Conservation (phyloP, 495 filamentous ascomycete genomes). For the Aspergillus steynii region DNA sequence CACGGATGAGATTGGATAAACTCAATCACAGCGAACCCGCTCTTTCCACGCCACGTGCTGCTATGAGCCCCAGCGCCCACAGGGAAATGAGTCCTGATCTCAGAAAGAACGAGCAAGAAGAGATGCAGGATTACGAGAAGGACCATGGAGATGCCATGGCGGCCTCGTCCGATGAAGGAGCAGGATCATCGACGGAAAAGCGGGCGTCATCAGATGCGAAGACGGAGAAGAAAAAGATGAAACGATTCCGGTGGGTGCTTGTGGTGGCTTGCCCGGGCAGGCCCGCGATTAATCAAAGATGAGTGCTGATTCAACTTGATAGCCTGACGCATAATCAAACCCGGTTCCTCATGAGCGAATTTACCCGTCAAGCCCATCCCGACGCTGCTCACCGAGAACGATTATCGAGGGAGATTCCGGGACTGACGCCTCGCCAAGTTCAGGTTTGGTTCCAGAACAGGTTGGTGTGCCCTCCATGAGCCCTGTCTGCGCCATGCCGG, state of each 20-base stretch:
- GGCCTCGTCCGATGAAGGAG: slow-evolving; percentile 38
- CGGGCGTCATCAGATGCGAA: slow-evolving; percentile 24
- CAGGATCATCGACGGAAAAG: slow-evolving; percentile 27
- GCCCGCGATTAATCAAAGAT: neutral
- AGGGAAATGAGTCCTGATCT: slow-evolving; percentile 22
- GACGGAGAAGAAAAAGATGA: slow-evolving; percentile 90
- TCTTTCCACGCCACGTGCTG: slow-evolving; percentile 20
- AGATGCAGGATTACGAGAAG: slow-evolving; percentile 18
- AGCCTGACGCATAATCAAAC: slow-evolving; percentile 98
- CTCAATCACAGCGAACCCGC: slow-evolving; percentile 21
- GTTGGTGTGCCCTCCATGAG: slow-evolving; percentile 49
- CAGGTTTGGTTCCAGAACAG: slow-evolving; percentile 99
- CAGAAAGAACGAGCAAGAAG: slow-evolving; percentile 21
- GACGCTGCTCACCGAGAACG: slow-evolving; percentile 91
- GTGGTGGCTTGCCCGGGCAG: neutral
- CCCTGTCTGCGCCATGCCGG: slow-evolving; percentile 17
- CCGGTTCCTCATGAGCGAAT: slow-evolving; percentile 95
- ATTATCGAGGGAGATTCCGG: slow-evolving; percentile 88
- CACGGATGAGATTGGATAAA: slow-evolving; percentile 19
- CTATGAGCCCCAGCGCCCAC: slow-evolving; percentile 16
- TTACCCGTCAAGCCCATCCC: slow-evolving; percentile 91
- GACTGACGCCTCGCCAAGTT: slow-evolving; percentile 88
- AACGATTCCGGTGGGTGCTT: slow-evolving; percentile 77
- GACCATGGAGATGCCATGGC: slow-evolving; percentile 24
- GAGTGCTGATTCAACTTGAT: slow-evolving; percentile 4